Conservation (phyloP, 805 yeast genomes). For the Kazachstania africana region DNA sequence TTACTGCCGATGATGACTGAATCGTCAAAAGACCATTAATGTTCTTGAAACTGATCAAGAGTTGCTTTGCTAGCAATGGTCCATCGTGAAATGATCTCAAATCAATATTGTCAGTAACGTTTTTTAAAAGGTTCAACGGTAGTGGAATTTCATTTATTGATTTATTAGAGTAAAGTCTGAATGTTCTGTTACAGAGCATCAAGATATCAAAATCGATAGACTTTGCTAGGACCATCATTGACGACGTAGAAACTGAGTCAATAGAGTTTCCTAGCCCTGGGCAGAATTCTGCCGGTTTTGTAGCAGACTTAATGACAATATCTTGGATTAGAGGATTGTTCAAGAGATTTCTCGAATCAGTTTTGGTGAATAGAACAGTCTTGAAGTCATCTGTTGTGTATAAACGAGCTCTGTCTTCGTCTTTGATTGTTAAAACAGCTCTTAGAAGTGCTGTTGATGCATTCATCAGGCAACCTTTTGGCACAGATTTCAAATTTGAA, state of each 20-base stretch:
- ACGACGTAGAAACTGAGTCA: constrained; percentile 24
- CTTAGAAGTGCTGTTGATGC: constrained; percentile 27
- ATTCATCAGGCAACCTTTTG: constrained; percentile 25
- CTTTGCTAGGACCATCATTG: constrained; percentile 29
- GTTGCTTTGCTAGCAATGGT: constrained; percentile 20
- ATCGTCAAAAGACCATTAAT: constrained; percentile 23
- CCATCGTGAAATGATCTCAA: constrained; percentile 22
- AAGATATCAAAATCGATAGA: constrained; percentile 38
- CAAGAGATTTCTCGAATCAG: constrained; percentile 39
- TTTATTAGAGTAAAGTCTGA: constrained; percentile 24
- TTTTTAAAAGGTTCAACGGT: constrained; percentile 24
- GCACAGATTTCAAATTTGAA: constrained; percentile 14
- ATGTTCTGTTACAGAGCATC: constrained; percentile 31
- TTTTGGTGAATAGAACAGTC: constrained; percentile 31
- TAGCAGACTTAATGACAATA: constrained; percentile 22
- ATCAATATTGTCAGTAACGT: constrained; percentile 16
- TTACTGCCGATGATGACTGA: constrained; percentile 10
- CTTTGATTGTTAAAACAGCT: constrained; percentile 21
- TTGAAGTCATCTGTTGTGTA: constrained; percentile 23
- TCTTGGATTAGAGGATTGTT: constrained; percentile 27
- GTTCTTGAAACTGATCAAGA: constrained; percentile 21
- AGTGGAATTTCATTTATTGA: constrained; percentile 20
- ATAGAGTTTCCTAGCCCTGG: constrained; percentile 22
- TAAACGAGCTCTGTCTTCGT: constrained; percentile 18
- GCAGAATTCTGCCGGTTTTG: constrained; percentile 21